phyloP scores from a whole-genome alignment of 176 grass and related monocot species.

The Elaeis guineensis region DNA sequence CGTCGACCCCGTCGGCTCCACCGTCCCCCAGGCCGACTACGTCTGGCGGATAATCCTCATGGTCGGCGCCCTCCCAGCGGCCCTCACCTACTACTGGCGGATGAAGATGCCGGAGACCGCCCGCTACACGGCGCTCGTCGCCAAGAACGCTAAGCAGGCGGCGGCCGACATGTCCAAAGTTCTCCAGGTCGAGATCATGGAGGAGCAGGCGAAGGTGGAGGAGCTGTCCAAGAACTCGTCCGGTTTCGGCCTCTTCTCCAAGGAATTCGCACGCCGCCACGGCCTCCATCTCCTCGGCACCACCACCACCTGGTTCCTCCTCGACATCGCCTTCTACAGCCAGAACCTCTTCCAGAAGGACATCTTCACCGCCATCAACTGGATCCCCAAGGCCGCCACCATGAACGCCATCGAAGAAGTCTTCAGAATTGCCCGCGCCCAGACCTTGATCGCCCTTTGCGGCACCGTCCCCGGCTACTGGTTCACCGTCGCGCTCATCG shows the following conservation, averaged over 20 bases:
- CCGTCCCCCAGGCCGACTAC: neutral
- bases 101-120: constrained; percentile 8
- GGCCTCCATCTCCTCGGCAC: constrained; percentile 46
- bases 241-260: constrained; percentile 38
- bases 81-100: no score
- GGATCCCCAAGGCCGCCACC: constrained; percentile 35
- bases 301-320: constrained; percentile 28
- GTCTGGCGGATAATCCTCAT: no score
- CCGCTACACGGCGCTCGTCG: constrained; percentile 29
- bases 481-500: constrained; percentile 52
- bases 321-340: no score
- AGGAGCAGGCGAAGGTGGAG: constrained; percentile 27
- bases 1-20: constrained; percentile 1
- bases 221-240: neutral
- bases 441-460: constrained; percentile 64
- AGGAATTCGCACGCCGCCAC: constrained; percentile 35
- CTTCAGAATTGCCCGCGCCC: constrained; percentile 44
- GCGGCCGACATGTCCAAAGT: constrained; percentile 59
- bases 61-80: no score
- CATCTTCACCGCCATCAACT: constrained; percentile 29
- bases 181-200: constrained; percentile 39
- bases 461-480: constrained; percentile 62
- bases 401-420: constrained; percentile 56
- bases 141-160: constrained; percentile 57
- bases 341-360: no score